Evolutionary conservation across 768 basidiomycete genomes (phyloP).

Genomic region (Kondoa malvinella): DNA sequence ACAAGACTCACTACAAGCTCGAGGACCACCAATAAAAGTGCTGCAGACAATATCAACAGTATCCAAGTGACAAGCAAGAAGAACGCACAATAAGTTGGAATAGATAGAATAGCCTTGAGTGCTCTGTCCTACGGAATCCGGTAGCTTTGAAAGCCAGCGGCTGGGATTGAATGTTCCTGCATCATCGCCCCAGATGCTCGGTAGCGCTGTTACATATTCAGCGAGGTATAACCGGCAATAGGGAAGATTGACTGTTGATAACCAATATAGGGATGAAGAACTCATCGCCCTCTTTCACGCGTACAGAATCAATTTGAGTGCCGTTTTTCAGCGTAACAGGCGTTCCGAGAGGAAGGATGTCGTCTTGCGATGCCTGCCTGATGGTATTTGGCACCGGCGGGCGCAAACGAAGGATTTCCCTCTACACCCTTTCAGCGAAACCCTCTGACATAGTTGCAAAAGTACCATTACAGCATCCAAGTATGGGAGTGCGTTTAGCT

Average conservation of each 20-base stretch:
- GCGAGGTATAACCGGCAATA: neutral
- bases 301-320: constrained; percentile 27
- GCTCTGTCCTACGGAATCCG: neutral
- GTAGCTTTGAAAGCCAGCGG: constrained; percentile 35
- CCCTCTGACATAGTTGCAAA: neutral
- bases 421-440: constrained; percentile 19
- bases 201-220: constrained; percentile 29
- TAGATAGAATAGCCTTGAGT: constrained; percentile 1
- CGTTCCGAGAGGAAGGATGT: constrained; percentile 48
- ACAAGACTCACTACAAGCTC: neutral
- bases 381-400: constrained; percentile 68
- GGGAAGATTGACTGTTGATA: constrained; percentile 37
- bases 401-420: constrained; percentile 58
- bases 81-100: neutral
- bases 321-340: constrained; percentile 18
- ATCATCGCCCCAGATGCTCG: constrained; percentile 48
- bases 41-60: neutral
- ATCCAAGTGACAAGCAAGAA: neutral
- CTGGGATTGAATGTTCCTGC: constrained; percentile 49
- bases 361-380: constrained; percentile 56
- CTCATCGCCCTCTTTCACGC: constrained; percentile 39
- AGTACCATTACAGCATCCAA: constrained; percentile 13
- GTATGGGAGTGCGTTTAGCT: constrained; percentile 9
- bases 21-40: constrained; percentile 14
- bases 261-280: constrained; percentile 47